Conservation (phyloP, 192 early-diverging fungal species). For the Coemansia sp. region DNA sequence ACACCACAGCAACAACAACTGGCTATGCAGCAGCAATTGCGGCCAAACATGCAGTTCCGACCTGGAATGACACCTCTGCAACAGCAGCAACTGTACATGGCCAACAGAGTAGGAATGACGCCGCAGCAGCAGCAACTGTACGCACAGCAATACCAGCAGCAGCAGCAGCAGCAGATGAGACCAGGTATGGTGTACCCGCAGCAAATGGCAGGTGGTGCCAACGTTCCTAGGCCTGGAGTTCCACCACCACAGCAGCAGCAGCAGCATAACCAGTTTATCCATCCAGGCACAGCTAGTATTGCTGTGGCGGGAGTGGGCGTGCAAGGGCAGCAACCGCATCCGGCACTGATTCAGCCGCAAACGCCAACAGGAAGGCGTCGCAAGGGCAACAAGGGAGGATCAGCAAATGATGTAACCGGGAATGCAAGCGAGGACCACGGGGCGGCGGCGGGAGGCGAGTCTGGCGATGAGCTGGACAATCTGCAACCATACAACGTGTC, state of each 20-base stretch:
- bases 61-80: constrained; percentile 25
- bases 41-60: constrained; percentile 33
- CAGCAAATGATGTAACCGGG: no score
- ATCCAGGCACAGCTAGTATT: constrained; percentile 29
- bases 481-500: constrained; percentile 41
- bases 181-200: constrained; percentile 19
- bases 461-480: constrained; percentile 40
- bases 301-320: constrained; percentile 24
- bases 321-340: constrained; percentile 34
- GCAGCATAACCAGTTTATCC: constrained; percentile 20
- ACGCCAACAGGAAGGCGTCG: constrained; percentile 8
- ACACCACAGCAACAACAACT: constrained; percentile 27
- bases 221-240: constrained; percentile 4
- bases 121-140: constrained; percentile 32
- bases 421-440: no score
- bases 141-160: constrained; percentile 30
- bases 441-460: no score
- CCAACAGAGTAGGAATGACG: constrained; percentile 12
- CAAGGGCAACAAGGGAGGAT: no score
- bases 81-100: constrained; percentile 7
- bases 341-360: constrained; percentile 34
- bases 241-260: constrained; percentile 19
- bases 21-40: constrained; percentile 24
- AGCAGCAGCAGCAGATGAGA: constrained; percentile 19
- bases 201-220: constrained; percentile 1